Evolutionary conservation across 441 rosid genomes (phyloP).

Genomic region (Corymbia calophylla): DNA sequence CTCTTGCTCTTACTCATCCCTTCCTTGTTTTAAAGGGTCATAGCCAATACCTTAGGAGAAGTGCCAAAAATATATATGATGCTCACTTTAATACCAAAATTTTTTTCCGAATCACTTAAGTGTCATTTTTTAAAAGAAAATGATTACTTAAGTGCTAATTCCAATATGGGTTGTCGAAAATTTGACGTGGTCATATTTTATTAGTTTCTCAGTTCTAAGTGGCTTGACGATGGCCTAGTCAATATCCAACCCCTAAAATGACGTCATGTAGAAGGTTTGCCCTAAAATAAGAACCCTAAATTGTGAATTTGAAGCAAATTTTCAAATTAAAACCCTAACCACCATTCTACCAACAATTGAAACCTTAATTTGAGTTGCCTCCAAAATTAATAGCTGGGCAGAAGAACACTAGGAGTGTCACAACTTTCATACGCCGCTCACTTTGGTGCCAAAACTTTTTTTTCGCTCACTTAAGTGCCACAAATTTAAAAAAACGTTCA

Average conservation of each 20-base stretch:
- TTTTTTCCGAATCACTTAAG: too few species aligned
- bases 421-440: too few species aligned
- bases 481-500: too few species aligned
- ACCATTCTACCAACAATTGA: background rate
- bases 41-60: background rate
- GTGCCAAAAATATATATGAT: background rate
- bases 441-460: too few species aligned
- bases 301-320: too few species aligned
- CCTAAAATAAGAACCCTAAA: too few species aligned
- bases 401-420: too few species aligned
- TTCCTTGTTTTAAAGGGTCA: background rate
- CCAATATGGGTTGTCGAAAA: background rate
- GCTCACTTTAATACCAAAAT: too few species aligned
- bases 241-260: background rate
- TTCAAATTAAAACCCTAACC: background rate
- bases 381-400: background rate
- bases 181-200: background rate
- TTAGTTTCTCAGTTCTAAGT: background rate
- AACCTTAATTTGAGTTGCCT: background rate
- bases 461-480: too few species aligned
- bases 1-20: background rate
- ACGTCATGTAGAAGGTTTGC: background rate
- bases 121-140: too few species aligned
- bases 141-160: too few species aligned
- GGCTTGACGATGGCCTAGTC: background rate